Evolutionary conservation across 768 basidiomycete species (phyloP), one percentile per base, ranked within the genome.

Genomic region (Podaxis sp.): DNA sequence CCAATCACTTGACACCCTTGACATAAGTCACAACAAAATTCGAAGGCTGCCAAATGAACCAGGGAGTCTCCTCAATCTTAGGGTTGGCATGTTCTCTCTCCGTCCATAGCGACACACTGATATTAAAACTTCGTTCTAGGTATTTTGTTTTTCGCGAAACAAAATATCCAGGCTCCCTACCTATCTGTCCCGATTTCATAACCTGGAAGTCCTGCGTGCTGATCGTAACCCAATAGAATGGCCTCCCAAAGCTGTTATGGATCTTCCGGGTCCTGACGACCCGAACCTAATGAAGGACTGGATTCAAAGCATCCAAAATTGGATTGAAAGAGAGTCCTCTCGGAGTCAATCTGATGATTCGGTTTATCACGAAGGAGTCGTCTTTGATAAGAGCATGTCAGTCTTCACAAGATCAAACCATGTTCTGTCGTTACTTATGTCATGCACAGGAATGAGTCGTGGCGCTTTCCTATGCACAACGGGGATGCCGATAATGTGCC

Each of bases 151-250:
- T 47, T 85, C 92, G 19, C 86, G 87, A 72, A 99, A 99, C 76
- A 91, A 87, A 73, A 79, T 99, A 63, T 82, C 83, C 40, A 81
- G 84, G 17, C 80, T 99, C 2, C 97, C 96, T 2, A 68, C 79
- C 7, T 98, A 96, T 73, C 72, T 99, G 54, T 73, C 82, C 3
- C 82, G 87, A 56, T 96, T 97, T 71, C 75, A 75, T 33, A 78
- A 82, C 55, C 79, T 99, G 43, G 85, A 86, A 52, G 82, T 97
- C 36, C 80, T 98, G 67, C 93, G 93, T 73, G 78, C 92, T 8
- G 95, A 96, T 66, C 86, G 89, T 65, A 98, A 99, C 70, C 96
- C 96, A 2, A 82, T 97, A 41, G 90, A 94, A 73, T 98, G 95
- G 94, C 96, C 96, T 0, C 90, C 93, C 6, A 82, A 78, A 64